Base-by-base conservation (phyloP, 495 filamentous ascomycete genomes). In the Hyaloscypha variabilis region DNA sequence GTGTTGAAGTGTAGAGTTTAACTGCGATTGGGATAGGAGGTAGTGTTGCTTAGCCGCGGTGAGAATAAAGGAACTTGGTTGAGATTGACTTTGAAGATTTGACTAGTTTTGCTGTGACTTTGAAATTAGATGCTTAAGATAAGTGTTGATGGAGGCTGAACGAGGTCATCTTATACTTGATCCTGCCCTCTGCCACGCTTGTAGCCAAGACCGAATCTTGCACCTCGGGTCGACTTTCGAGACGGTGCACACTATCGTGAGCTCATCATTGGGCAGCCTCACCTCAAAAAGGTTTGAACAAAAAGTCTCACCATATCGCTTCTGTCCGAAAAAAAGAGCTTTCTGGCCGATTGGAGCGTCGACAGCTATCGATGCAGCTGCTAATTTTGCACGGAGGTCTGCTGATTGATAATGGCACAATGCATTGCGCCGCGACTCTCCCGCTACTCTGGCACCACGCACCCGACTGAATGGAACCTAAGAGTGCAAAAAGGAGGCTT, bases 211-310 rank as follows among this genome's bases (percentile, higher is more conserved):
- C 31, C 56, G 17, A 49, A 60, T 58, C 54, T 53, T 51, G 51
- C 31, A 29, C 56, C 57, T 68, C 66, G 62, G 59, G 66, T 50
- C 64, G 30, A 57, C 30, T n/a, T n/a, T 25, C 39, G n/a, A 50
- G 57, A 13, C 51, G 24, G 19, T n/a, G 21, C 49, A 24, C 54
- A 34, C 36, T n/a, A 65, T 60, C 26, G 25, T 60, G 42, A 36
- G 26, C 30, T 55, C 51, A 39, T 14, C 8, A 64, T 64, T 64
- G 56, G 66, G 42, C 49, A 60, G 21, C 39, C 54, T 25, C 42
- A 28, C 25, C 23, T n/a, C 50, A 58, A 14, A 23, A 24, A 29
- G 11, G 21, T 17, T 46, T 19, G 4, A 53, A 8, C 51, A 54
- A 54, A 54, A 24, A 1, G 4, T 25, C 17, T 54, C 51, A 14